A percentile compares a stretch with the other conserved stretches of the same genome.
Evolutionary conservation across 2,329 filamentous ascomycete genomes (phyloP).

Genomic region (Ophiostoma sp.): DNA sequence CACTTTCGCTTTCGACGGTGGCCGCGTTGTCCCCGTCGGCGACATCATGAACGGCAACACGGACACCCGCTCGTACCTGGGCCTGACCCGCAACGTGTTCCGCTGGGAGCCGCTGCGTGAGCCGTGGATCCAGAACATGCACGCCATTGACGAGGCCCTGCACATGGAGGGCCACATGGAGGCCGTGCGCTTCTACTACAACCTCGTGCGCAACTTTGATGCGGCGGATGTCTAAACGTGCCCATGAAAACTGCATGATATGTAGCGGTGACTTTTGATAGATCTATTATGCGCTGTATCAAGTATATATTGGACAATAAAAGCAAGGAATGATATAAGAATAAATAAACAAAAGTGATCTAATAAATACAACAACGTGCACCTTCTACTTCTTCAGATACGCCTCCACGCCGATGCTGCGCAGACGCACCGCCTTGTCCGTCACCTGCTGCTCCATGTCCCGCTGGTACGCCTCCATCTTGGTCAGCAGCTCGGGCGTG

Average conservation of each 20-base stretch:
- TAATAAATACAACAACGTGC: background rate
- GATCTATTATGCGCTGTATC: background rate
- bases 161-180: slow-evolving; percentile 41
- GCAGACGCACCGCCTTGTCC: slow-evolving; percentile 58
- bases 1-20: slow-evolving; percentile 31
- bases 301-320: slow-evolving; percentile 4
- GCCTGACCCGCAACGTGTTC: slow-evolving; percentile 49
- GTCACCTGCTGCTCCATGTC: slow-evolving; percentile 63
- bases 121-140: slow-evolving; percentile 38
- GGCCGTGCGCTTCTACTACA: slow-evolving; percentile 41
- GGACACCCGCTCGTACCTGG: slow-evolving; percentile 48
- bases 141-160: slow-evolving; percentile 45
- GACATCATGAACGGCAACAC: slow-evolving; percentile 54
- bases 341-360: background rate
- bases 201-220: slow-evolving; percentile 47
- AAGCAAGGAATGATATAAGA: background rate
- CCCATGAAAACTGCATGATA: too few species aligned
- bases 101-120: slow-evolving; percentile 47
- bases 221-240: slow-evolving; percentile 26
- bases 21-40: slow-evolving; percentile 51
- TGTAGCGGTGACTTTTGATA: background rate
- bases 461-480: slow-evolving; percentile 60
- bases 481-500: slow-evolving; percentile 52
- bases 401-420: slow-evolving; percentile 53
- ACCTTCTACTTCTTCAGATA: slow-evolving; percentile 26